Percentiles rank a stretch among this genome's conserved stretches.
phyloP scores from a whole-genome alignment of 768 basidiomycete species.

The Macrocybe gigantea region DNA sequence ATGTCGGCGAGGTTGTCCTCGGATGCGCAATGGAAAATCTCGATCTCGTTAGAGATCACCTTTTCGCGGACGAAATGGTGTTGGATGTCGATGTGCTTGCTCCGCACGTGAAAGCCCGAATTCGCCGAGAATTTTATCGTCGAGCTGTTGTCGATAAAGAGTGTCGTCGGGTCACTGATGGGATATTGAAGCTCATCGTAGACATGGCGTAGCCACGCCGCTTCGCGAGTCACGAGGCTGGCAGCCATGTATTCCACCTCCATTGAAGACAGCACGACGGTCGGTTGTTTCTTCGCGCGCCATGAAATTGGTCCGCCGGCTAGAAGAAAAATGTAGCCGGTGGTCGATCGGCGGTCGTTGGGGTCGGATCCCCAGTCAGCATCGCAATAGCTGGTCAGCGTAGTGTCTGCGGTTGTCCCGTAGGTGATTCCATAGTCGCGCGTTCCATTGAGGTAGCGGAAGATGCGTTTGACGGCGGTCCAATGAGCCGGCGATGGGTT shows the following conservation, averaged over 20 bases:
- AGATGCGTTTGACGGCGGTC: constrained; percentile 5
- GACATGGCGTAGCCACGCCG: constrained; percentile 17
- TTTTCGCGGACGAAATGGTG: constrained; percentile 32
- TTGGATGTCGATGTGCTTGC: constrained; percentile 38
- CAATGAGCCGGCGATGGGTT: constrained; percentile 3
- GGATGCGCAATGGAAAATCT: constrained; percentile 23
- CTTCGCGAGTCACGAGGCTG: constrained; percentile 19
- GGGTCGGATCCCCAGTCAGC: not conserved
- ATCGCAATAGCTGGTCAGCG: not conserved
- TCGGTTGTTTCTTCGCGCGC: constrained; percentile 28
- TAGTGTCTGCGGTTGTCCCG: not conserved
- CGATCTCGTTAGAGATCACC: constrained; percentile 19
- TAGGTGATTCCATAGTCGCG: not conserved
- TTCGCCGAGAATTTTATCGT: constrained; percentile 28
- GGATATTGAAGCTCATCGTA: constrained; percentile 13
- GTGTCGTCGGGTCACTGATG: constrained; percentile 4
- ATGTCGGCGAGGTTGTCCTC: too few species aligned
- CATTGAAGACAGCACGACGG: constrained; percentile 20
- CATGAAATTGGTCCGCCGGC: too few species aligned
- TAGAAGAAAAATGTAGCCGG: constrained; percentile 5
- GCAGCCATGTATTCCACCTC: constrained; percentile 42
- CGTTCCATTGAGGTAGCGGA: constrained; percentile 3
- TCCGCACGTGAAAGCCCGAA: constrained; percentile 24
- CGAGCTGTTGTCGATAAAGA: constrained; percentile 29
- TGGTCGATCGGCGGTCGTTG: not conserved